phyloP scores from a whole-genome alignment of 768 basidiomycete species.

The Tubosaeta sp. region DNA sequence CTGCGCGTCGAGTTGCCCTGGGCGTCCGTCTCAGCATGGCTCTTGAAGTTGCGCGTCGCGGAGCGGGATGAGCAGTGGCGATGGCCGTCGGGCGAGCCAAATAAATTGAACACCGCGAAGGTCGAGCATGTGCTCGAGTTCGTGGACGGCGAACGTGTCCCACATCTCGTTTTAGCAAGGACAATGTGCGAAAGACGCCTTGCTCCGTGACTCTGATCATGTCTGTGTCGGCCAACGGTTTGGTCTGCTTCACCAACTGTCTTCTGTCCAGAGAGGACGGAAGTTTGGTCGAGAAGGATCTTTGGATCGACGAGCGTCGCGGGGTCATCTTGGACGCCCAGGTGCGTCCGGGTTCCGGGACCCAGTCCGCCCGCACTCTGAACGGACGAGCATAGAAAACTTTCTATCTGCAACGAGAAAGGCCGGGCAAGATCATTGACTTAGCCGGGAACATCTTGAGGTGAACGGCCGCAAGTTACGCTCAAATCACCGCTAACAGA shows the following conservation, averaged over 20 bases:
- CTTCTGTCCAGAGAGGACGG: conserved; percentile 78
- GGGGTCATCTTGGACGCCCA: conserved; percentile 77
- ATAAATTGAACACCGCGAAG: no score
- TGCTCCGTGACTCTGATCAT: conserved; percentile 14
- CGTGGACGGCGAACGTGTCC: neutral
- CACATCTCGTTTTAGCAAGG: neutral
- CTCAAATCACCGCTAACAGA: conserved; percentile 11
- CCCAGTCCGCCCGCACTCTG: neutral
- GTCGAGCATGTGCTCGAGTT: neutral
- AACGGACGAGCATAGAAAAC: conserved; percentile 45
- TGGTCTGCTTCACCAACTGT: conserved; percentile 88
- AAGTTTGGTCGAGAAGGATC: conserved; percentile 62
- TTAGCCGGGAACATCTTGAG: conserved; percentile 75
- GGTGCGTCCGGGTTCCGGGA: conserved; percentile 32
- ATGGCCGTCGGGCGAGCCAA: no score
- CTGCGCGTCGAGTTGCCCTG: no score
- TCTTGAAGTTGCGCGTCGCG: no score
- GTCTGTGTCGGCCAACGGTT: conserved; percentile 44
- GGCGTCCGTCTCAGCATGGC: neutral
- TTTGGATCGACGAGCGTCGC: conserved; percentile 75
- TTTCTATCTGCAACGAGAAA: conserved; percentile 57
- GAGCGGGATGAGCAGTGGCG: neutral
- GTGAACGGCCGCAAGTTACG: conserved; percentile 26
- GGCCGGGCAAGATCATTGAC: conserved; percentile 64
- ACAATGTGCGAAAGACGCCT: neutral